Conservation (phyloP, 495 filamentous ascomycete species). For the Aspergillus kassunensis region DNA sequence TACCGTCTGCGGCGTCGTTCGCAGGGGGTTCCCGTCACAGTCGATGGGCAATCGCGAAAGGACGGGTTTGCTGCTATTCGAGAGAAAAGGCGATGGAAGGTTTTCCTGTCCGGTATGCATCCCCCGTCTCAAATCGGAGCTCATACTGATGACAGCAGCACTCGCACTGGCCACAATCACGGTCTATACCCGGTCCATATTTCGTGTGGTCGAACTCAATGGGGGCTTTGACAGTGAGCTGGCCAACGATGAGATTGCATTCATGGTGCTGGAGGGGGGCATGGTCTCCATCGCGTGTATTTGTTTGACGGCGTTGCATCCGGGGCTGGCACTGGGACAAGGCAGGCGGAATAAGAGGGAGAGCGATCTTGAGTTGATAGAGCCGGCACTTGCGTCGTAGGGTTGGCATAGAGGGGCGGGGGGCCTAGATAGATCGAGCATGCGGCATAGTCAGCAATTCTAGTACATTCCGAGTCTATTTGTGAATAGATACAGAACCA, state of each 20-base stretch:
- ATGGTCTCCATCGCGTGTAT: constrained; percentile 60
- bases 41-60: neutral
- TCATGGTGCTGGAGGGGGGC: constrained; percentile 67
- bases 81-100: constrained; percentile 13
- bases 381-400: neutral
- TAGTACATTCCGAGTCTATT: too few relatives aligned
- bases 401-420: neutral
- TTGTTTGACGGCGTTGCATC: constrained; percentile 58
- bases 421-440: too few relatives aligned
- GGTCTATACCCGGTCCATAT: constrained; percentile 60
- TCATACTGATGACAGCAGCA: neutral
- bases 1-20: constrained; percentile 27
- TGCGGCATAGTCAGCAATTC: too few relatives aligned
- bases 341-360: neutral
- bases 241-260: constrained; percentile 55
- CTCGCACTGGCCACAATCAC: constrained; percentile 46
- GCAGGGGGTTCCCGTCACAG: neutral
- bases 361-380: neutral
- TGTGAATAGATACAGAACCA: too few relatives aligned
- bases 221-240: constrained; percentile 54
- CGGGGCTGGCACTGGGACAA: constrained; percentile 26
- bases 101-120: constrained; percentile 12
- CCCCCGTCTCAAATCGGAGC: constrained; percentile 23
- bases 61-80: neutral
- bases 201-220: constrained; percentile 60